phyloP scores from a whole-genome alignment of 163 green algal species.

The Volvox carteri region DNA sequence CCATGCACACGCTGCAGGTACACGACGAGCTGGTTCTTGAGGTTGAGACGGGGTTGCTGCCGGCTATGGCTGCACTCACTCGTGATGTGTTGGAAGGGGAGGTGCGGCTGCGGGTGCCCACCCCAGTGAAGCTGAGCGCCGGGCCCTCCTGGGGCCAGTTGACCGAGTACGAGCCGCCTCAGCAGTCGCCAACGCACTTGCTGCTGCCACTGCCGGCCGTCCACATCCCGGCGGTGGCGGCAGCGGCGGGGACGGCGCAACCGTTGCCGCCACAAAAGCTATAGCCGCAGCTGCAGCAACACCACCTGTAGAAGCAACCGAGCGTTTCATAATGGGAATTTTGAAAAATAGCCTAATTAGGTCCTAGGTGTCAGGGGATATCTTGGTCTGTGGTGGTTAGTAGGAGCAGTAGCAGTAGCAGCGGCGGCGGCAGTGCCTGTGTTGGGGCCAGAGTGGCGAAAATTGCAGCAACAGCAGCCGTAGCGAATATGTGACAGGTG shows the following conservation, averaged over 20 bases:
- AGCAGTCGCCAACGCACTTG: background rate
- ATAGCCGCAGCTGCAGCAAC: background rate
- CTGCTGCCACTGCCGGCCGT: background rate
- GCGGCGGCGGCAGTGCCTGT: no score
- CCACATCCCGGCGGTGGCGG: background rate
- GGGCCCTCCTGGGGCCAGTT: conserved; percentile 86
- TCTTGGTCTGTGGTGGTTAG: no score
- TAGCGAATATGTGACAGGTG: no score
- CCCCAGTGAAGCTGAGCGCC: conserved; percentile 79
- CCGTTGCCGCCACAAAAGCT: background rate
- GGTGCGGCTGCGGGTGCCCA: conserved; percentile 73
- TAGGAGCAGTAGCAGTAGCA: no score
- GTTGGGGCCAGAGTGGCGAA: no score
- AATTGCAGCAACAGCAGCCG: no score
- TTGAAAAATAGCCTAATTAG: no score
- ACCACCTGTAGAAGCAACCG: no score
- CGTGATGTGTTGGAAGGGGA: conserved; percentile 74
- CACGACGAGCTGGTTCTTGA: conserved; percentile 96
- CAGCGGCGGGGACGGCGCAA: background rate
- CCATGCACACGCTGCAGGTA: conserved; percentile 70
- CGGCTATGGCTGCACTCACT: conserved; percentile 66
- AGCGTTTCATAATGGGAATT: no score
- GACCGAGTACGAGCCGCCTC: conserved; percentile 56
- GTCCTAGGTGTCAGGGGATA: no score
- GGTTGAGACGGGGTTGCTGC: conserved; percentile 66